Conservation (phyloP, 306 rosid genomes). For the Sphenostylis stenocarpa region DNA sequence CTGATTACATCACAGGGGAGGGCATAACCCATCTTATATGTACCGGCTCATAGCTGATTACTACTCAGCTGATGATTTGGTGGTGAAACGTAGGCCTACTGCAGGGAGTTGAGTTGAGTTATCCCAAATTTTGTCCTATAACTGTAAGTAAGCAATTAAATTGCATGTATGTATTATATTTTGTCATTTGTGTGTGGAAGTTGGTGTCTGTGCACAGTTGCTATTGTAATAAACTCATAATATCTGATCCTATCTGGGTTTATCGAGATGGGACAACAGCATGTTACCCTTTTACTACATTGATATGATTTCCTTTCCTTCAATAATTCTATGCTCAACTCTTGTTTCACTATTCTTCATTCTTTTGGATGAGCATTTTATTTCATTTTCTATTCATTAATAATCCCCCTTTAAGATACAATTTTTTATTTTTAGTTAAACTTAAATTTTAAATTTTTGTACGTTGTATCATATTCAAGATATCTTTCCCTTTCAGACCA, state of each 20-base stretch:
- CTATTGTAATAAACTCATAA: not conserved
- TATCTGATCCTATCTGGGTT: not conserved
- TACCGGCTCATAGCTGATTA: slow-evolving; percentile 96
- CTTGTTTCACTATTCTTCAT: not conserved
- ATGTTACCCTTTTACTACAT: not conserved
- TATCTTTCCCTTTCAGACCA: not conserved
- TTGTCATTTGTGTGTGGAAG: not conserved
- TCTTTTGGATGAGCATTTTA: not conserved
- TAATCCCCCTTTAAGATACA: not conserved
- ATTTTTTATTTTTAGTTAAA: not conserved
- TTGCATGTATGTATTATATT: not conserved
- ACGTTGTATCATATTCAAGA: not conserved
- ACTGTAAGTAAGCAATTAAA: slow-evolving; percentile 46
- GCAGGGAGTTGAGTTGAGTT: slow-evolving; percentile 55
- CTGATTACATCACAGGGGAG: slow-evolving; percentile 69
- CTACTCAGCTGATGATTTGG: slow-evolving; percentile 97
- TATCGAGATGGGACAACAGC: not conserved
- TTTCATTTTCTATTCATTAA: not conserved
- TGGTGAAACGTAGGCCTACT: slow-evolving; percentile 63
- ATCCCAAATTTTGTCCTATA: slow-evolving; percentile 32
- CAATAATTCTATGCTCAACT: not conserved
- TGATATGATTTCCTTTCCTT: not conserved
- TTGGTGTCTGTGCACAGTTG: slow-evolving; percentile 17
- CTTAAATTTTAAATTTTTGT: not conserved
- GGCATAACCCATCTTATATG: slow-evolving; percentile 96